These are phyloP conservation scores for Crinitomyces ghanaensis DNA, from an alignment of 805 yeast species.

Conservation along the genomic window DNA sequence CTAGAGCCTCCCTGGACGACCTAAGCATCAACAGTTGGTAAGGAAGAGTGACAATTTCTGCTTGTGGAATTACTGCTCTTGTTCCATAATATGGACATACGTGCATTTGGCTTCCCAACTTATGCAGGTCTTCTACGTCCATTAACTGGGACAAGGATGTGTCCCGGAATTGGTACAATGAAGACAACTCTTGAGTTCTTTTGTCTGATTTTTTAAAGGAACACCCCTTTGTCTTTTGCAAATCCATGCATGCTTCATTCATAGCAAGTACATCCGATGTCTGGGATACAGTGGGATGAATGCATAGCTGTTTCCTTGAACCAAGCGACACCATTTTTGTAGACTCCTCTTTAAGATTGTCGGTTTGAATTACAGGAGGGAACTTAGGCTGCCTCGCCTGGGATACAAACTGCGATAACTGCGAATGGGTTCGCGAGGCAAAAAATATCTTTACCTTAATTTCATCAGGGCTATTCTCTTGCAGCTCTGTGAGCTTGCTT, in stretches of 20 bases:
- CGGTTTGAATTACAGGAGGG: slow-evolving; percentile 40
- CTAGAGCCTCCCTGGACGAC: slow-evolving; percentile 46
- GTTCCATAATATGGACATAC: slow-evolving; percentile 79
- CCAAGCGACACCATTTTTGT: slow-evolving; percentile 64
- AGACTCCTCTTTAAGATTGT: slow-evolving; percentile 21
- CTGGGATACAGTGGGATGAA: slow-evolving; percentile 48
- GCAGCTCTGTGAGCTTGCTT: slow-evolving; percentile 8
- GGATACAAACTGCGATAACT: slow-evolving; percentile 64
- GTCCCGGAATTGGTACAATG: slow-evolving; percentile 39
- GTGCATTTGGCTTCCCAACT: slow-evolving; percentile 42
- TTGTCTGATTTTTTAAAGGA: slow-evolving; percentile 30
- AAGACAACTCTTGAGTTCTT: slow-evolving; percentile 23
- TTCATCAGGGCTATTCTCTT: no score
- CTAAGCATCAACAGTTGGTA: slow-evolving; percentile 65
- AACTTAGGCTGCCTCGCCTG: slow-evolving; percentile 55
- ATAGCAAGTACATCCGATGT: slow-evolving; percentile 41
- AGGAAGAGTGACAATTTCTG: slow-evolving; percentile 77
- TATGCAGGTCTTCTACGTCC: slow-evolving; percentile 71
- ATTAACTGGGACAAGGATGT: slow-evolving; percentile 42
- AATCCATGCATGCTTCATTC: slow-evolving; percentile 72
- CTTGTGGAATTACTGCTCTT: slow-evolving; percentile 40
- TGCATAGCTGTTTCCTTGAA: slow-evolving; percentile 76
- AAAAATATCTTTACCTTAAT: slow-evolving; percentile 46
- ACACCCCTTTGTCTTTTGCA: slow-evolving; percentile 41
- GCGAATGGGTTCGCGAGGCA: slow-evolving; percentile 87